phyloP scores from a whole-genome alignment of 129 eudicot genomes.

The Arctium lappa region DNA sequence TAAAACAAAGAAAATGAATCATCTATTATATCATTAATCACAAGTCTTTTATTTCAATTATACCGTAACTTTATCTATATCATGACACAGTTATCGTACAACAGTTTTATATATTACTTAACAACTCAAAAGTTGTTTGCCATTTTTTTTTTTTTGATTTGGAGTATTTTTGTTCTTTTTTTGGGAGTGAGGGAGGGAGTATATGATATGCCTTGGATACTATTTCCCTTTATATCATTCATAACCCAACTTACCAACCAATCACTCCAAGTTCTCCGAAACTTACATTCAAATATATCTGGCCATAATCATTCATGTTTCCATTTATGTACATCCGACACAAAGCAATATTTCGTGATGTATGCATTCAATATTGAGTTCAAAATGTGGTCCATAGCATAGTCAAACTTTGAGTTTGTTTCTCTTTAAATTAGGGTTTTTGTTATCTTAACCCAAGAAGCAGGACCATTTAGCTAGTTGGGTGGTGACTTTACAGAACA shows the following conservation, averaged over 20 bases:
- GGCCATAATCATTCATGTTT: conserved; percentile 10
- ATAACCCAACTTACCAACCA: conserved; percentile 3
- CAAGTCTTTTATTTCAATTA: too few species aligned
- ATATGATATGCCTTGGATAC: neutral
- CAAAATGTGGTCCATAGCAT: conserved; percentile 29
- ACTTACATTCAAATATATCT: neutral
- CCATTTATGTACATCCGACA: conserved; percentile 21
- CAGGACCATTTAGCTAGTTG: conserved; percentile 33
- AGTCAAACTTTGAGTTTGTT: conserved; percentile 26
- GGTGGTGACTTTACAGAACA: conserved; percentile 25
- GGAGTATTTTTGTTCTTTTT: neutral
- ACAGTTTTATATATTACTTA: neutral
- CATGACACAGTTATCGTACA: too few species aligned
- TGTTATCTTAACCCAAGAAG: conserved; percentile 35
- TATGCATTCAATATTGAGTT: conserved; percentile 2
- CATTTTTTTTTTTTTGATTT: neutral
- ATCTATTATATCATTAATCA: too few species aligned
- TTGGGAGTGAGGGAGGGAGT: neutral
- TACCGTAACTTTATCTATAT: too few species aligned
- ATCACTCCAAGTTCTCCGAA: neutral
- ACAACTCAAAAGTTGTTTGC: neutral
- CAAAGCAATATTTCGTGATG: conserved; percentile 2
- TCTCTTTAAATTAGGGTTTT: conserved; percentile 8
- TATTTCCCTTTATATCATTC: conserved; percentile 3
- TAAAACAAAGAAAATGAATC: too few species aligned